Base-by-base conservation (phyloP, 2,329 filamentous ascomycete genomes). In the Pyrenophora tritici-repentis region DNA sequence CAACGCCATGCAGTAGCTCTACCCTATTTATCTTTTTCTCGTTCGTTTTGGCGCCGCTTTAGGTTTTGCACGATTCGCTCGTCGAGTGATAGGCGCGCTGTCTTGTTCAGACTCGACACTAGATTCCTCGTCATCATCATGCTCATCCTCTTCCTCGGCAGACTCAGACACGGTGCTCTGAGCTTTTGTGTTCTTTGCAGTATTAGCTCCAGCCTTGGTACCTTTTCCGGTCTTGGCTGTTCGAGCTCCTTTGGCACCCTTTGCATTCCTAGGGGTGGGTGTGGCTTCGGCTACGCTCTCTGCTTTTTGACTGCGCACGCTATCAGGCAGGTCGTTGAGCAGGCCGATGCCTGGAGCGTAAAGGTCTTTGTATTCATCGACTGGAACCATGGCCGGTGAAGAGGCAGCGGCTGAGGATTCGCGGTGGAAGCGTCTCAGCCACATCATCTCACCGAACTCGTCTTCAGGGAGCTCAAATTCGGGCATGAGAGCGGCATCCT, bases 381-480 rank as follows among this genome's bases (percentile, higher is more conserved):
- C 50, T 8, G 70, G 59, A n/a, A 71, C 53, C 29, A 63, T 48
- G 13, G 66, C 63, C 4, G 71, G 70, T 1, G 71, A 72, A 0
- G 69, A 72, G 13, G 63, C 58, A 2, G 56, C 46, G 3, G 59
- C 62, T 1, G 68, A 70, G 2, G 58, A 55, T 9, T 66, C 53
- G 12, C 60, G 58, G 29, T 64, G 66, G 52, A 73, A 73, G 44
- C 78, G 64, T 31, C 66, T 65, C 32, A 69, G 65, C 78, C 78
- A 80, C 62, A 77, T 76, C 52, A 76, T 40, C 38, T 74, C 73
- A 42, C 70, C 75, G 48, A 73, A 77, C 3, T 74, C 74, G n/a
- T 75, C 73, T 18, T 73, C 73, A 3, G 76, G 76, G 9, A 79
- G 68, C 42, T 72, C 67, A 43, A 79, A 80, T 6, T 75, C 73